phyloP scores from a whole-genome alignment of 2,329 filamentous ascomycete genomes.

The Exophiala alcalophila region DNA sequence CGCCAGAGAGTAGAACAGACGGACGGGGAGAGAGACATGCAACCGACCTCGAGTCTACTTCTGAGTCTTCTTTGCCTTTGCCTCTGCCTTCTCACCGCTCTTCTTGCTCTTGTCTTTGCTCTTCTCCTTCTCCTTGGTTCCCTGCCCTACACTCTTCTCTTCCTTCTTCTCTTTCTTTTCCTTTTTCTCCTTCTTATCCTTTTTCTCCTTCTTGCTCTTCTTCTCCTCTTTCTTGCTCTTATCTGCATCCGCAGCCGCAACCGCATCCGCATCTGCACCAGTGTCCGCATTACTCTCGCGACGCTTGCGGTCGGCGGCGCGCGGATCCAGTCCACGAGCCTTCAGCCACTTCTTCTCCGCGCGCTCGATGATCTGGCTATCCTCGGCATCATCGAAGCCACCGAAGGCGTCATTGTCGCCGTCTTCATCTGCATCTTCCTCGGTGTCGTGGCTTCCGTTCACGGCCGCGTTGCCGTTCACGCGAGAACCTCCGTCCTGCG shows the following conservation, averaged over 20 bases:
- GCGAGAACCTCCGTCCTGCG: too few relatives aligned
- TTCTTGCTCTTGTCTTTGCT: neutral
- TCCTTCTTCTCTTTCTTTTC: neutral
- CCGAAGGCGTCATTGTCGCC: slow-evolving; percentile 63
- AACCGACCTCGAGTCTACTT: too few relatives aligned
- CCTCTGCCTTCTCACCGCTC: neutral
- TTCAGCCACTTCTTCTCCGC: slow-evolving; percentile 72
- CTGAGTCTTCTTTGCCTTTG: neutral
- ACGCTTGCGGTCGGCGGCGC: slow-evolving; percentile 43
- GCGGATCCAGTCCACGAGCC: slow-evolving; percentile 70
- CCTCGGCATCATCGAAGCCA: slow-evolving; percentile 71
- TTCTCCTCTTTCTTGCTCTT: neutral
- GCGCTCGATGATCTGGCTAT: slow-evolving; percentile 67
- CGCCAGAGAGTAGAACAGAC: neutral
- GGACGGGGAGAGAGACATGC: neutral
- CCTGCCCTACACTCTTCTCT: neutral
- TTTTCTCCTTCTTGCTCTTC: slow-evolving; percentile 1
- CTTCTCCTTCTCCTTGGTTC: neutral
- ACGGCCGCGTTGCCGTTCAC: too few relatives aligned
- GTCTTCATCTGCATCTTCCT: slow-evolving; percentile 35
- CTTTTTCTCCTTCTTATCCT: neutral
- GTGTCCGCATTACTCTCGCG: too few relatives aligned
- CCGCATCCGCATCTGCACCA: too few relatives aligned
- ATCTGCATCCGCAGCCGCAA: too few relatives aligned
- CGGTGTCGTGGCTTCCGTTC: slow-evolving; percentile 30